Base-by-base conservation (phyloP, 768 basidiomycete species). In the Pleurotus giganteus region DNA sequence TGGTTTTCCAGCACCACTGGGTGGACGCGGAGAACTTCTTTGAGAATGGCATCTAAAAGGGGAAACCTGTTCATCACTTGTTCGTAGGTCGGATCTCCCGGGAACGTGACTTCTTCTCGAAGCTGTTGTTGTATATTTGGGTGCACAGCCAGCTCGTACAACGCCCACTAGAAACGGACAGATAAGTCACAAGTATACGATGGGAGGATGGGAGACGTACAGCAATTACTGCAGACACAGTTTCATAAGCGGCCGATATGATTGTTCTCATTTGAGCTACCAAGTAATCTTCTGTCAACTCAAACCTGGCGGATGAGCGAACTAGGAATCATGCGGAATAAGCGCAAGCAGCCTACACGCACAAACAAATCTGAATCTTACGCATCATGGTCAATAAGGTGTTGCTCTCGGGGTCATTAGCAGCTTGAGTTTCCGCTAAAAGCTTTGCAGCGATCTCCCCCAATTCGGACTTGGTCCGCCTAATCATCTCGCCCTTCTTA, bases 1-100 rank as follows among this genome's bases (percentile, higher is more conserved):
- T 86, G 82, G 58, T 86, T 85, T 64, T 86, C 85, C 26, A 82
- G 62, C 29, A 88, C 76, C 1, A 84, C 75, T 15, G 85, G 79
- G 60, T 86, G 82, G 43, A 86, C 63, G 26, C 86, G 79, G 15
- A 88, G 68, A 2, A 80, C 80, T 65, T 87, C 85, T 60, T 80
- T 79, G 42, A 88, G 55, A 7, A 84, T 78, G 1, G 84, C 82
- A 49, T 88, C 81, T 15, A 89, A 72, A 39, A 85, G 70, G 1
- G 82, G 80, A 56, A 74, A 77, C 37, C 72, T 67, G 58, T 66
- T 71, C 50, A 76, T 79, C 52, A 85, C 61, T 24, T 75, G 70
- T 39, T 84, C 83, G 47, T 81, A 78, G 3, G 80, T 72, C 7
- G 82, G 74, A 43, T 83, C 74, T 12, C 68, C 68, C 21, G 75